Conservation (phyloP, 768 basidiomycete genomes). For the Mycena pura region DNA sequence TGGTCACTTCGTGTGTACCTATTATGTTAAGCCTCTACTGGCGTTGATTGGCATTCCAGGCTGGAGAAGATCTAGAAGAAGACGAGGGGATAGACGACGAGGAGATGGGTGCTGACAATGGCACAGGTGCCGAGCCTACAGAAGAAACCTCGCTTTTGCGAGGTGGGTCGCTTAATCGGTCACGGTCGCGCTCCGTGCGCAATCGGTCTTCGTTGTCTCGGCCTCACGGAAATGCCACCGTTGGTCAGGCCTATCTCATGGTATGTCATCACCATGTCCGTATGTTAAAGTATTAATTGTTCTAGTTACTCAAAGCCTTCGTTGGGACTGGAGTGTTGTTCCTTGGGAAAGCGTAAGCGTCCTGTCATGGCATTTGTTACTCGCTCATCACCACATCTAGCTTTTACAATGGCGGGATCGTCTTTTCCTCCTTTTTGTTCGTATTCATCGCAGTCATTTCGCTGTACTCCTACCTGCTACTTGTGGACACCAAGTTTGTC, state of each 20-base stretch:
- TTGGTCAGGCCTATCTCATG: constrained; percentile 93
- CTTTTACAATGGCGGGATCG: constrained; percentile 93
- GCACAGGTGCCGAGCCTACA: constrained; percentile 25
- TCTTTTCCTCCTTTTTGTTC: constrained; percentile 85
- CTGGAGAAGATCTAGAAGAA: constrained; percentile 89
- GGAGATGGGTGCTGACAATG: constrained; percentile 33
- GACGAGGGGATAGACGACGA: constrained; percentile 78
- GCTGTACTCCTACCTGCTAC: constrained; percentile 90
- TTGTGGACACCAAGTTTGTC: constrained; percentile 86
- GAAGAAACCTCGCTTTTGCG: constrained; percentile 68
- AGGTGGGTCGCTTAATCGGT: constrained; percentile 33
- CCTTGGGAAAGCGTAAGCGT: constrained; percentile 87
- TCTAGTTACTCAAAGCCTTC: constrained; percentile 88
- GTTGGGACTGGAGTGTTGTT: constrained; percentile 96
- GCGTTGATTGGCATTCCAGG: constrained; percentile 51
- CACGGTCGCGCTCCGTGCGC: constrained; percentile 57
- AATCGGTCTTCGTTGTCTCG: constrained; percentile 66
- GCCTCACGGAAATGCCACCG: constrained; percentile 84
- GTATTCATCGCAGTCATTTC: constrained; percentile 85
- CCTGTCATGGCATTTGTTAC: constrained; percentile 3
- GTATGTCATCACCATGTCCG: constrained; percentile 46
- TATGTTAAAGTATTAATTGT: not conserved
- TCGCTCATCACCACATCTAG: constrained; percentile 48
- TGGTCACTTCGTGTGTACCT: constrained; percentile 87
- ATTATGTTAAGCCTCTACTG: not conserved